Conservation (phyloP, 169 alveolate species). For the Babesia divergens region DNA sequence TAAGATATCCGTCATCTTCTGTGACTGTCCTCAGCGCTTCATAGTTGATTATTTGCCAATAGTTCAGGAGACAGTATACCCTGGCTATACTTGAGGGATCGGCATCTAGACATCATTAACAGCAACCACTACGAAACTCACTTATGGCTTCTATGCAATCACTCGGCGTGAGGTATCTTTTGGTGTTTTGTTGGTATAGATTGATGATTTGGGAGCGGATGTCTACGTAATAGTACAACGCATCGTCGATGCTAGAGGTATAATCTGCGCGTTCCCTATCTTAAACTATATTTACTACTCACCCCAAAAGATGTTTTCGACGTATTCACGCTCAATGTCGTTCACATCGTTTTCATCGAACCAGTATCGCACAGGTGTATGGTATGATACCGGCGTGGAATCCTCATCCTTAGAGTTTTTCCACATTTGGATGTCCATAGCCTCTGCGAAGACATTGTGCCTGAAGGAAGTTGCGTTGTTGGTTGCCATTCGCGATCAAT, state of each 20-base stretch:
- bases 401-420: not conserved
- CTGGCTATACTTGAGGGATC: constrained; percentile 72
- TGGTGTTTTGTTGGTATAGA: constrained; percentile 52
- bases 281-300: not conserved
- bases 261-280: not conserved
- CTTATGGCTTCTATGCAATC: constrained; percentile 62
- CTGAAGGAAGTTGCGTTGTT: not conserved
- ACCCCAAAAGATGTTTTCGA: constrained; percentile 34
- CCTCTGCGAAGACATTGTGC: not conserved
- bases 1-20: not conserved
- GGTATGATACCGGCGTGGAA: not conserved
- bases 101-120: constrained; percentile 21
- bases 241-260: constrained; percentile 3
- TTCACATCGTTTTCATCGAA: constrained; percentile 16
- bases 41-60: constrained; percentile 78
- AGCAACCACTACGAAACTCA: not conserved
- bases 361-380: constrained; percentile 1
- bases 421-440: not conserved
- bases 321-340: constrained; percentile 34
- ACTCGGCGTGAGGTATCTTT: constrained; percentile 54
- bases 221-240: constrained; percentile 19
- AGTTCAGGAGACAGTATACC: constrained; percentile 67
- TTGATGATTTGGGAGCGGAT: constrained; percentile 52
- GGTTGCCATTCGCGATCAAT: not conserved
- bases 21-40: constrained; percentile 56